Percentiles rank a stretch among this genome's conserved stretches.
Evolutionary conservation across 1,284 basidiomycete genomes (phyloP).

Genomic region (Earliella scabrosa): DNA sequence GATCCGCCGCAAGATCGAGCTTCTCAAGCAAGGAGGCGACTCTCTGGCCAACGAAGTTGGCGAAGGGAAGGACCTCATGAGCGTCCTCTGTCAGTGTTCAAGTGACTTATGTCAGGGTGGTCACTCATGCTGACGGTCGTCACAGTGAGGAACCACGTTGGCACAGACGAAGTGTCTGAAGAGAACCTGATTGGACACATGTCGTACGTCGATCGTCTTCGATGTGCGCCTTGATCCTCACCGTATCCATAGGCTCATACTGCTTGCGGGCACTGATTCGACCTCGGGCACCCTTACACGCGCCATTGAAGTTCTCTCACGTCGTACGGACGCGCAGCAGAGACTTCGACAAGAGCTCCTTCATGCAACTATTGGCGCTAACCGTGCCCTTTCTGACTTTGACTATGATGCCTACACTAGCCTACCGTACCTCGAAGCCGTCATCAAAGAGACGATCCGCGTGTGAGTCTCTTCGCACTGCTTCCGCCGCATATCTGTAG

Average conservation of each 20-base stretch:
- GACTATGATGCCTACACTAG: constrained; percentile 25
- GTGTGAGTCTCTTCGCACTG: constrained; percentile 38
- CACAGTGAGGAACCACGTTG: constrained; percentile 22
- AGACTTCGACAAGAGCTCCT: constrained; percentile 31
- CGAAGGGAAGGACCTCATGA: constrained; percentile 34
- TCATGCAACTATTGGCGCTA: constrained; percentile 20
- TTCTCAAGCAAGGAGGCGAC: constrained; percentile 21
- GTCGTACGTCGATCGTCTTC: constrained; percentile 16
- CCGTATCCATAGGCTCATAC: constrained; percentile 24
- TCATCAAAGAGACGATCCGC: constrained; percentile 43
- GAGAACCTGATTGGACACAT: constrained; percentile 26
- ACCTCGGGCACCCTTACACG: constrained; percentile 30
- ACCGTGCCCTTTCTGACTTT: constrained; percentile 13
- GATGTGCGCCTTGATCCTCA: background rate
- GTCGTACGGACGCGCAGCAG: constrained; percentile 28
- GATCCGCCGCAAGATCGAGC: constrained; percentile 16
- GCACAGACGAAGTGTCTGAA: constrained; percentile 20
- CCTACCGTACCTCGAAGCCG: constrained; percentile 56
- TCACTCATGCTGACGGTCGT: background rate
- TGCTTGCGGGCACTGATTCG: constrained; percentile 36
- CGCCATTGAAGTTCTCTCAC: constrained; percentile 30
- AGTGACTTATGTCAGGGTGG: too few relatives aligned
- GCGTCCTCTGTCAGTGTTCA: constrained; percentile 26
- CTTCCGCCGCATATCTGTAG: background rate
- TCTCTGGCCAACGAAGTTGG: constrained; percentile 10